Evolutionary conservation across 192 early-diverging fungal species (phyloP).

Genomic region (Linnemannia schmuckeri): DNA sequence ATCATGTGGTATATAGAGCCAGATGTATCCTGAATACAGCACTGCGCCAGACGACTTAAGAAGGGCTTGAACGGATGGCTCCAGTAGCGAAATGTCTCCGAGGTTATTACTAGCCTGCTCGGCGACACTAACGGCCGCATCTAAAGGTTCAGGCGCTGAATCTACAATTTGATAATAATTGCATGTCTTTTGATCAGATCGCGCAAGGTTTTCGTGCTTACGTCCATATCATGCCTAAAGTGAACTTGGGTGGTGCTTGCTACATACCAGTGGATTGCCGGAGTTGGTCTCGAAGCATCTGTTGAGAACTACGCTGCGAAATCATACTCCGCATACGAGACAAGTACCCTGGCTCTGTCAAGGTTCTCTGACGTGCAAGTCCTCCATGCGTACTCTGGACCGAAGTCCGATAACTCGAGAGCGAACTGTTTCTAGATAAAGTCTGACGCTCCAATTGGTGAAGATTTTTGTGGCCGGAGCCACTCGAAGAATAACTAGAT

Average conservation of each 20-base stretch:
- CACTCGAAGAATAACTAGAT: background rate
- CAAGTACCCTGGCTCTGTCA: slow-evolving; percentile 10
- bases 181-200: background rate
- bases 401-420: background rate
- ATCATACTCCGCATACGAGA: slow-evolving; percentile 4
- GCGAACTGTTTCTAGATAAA: slow-evolving; percentile 15
- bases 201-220: background rate
- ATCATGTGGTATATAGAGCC: slow-evolving; percentile 32
- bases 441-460: slow-evolving; percentile 7
- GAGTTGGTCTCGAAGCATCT: slow-evolving; percentile 7
- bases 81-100: background rate
- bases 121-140: background rate
- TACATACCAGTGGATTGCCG: slow-evolving; percentile 16
- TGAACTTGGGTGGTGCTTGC: background rate
- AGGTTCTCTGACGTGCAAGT: background rate
- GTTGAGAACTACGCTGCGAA: slow-evolving; percentile 10
- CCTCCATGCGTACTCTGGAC: background rate
- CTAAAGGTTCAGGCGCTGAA: background rate
- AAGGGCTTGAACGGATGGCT: slow-evolving; percentile 1
- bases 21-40: slow-evolving; percentile 35
- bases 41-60: slow-evolving; percentile 1
- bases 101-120: background rate
- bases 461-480: background rate
- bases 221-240: background rate
- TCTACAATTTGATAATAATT: background rate